These are phyloP conservation scores for Pichia nanzhaoensis DNA, from an alignment of 805 yeast genomes.

Conservation along the genomic window DNA sequence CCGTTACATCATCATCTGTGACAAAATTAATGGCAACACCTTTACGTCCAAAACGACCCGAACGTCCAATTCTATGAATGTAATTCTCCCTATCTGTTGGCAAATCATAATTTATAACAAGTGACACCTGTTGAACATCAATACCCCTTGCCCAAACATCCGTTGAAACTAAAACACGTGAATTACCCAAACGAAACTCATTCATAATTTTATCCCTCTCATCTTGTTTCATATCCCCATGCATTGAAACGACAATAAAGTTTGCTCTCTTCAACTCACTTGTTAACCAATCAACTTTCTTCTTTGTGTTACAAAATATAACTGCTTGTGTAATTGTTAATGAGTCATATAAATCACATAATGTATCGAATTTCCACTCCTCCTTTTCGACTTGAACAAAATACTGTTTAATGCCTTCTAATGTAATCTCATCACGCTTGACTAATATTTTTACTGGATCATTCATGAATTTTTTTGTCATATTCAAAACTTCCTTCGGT, in stretches of 20 bases:
- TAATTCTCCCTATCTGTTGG: slow-evolving; percentile 90
- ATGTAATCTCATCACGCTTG: slow-evolving; percentile 89
- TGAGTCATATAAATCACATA: slow-evolving; percentile 92
- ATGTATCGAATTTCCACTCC: slow-evolving; percentile 89
- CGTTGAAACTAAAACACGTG: slow-evolving; percentile 87
- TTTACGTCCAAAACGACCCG: slow-evolving; percentile 98
- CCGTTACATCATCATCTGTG: slow-evolving; percentile 68
- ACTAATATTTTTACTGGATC: slow-evolving; percentile 92
- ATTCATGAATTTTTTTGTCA: slow-evolving; percentile 89
- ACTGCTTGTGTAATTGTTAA: slow-evolving; percentile 96
- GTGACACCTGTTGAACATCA: slow-evolving; percentile 94
- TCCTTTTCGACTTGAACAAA: slow-evolving; percentile 87
- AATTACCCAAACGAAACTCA: slow-evolving; percentile 91
- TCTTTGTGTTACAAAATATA: slow-evolving; percentile 92
- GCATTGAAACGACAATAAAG: slow-evolving; percentile 92
- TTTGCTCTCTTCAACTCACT: slow-evolving; percentile 66
- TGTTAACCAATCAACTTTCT: slow-evolving; percentile 87
- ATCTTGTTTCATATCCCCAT: slow-evolving; percentile 90
- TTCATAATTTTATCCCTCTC: slow-evolving; percentile 94
- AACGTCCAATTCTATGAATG: slow-evolving; percentile 96
- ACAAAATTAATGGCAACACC: slow-evolving; percentile 96
- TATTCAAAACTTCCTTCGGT: slow-evolving; percentile 86
- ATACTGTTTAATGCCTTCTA: slow-evolving; percentile 94
- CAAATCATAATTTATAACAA: slow-evolving; percentile 90
- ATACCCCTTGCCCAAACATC: slow-evolving; percentile 98